Evolutionary conservation across 2,329 filamentous ascomycete species (phyloP), one percentile per base, ranked within the genome.

Genomic region (Incumbomyces lentus): DNA sequence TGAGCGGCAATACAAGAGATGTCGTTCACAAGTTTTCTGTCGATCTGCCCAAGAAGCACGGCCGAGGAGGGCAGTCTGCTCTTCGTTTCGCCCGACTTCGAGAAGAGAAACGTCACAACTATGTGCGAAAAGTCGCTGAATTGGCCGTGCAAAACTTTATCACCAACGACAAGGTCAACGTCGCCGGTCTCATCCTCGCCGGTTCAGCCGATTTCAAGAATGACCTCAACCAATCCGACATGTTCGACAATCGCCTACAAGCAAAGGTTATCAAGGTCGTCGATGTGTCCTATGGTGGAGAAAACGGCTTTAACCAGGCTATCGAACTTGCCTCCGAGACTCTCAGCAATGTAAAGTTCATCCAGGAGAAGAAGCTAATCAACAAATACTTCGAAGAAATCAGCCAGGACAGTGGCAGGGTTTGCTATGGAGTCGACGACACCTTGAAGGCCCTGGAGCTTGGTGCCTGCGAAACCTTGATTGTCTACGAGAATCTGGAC

Each of bases 151-250:
- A 98, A 69, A 96, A 96, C 70, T 98, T 94, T 69, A 95, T 98
- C 68, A 95, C 89, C 60, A 84, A 83, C 65, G 92, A 98, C 75
- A 98, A 96, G 74, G 86, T 94, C 70, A 98, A 98, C 67, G 90
- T 96, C 40, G 88, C 86, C 50, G 93, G 92, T 60, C 71, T 98
- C 52, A 93, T 98, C 64, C 77, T 98, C 54, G 92, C 92, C 54
- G 92, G 92, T 74, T 95, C 88, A 30, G 92, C 92, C 63, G 92
- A 98, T 69, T 98, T 98, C 82, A 98, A 98, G 76, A 96, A 94
- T 70, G 92, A 98, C 63, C 76, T 98, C 45, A 96, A 96, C 70
- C 86, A 86, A 61, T 96, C 92, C 50, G 92, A 98, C 68, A 76
- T 98, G 76, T 98, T 98, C 67, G 92, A 98, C 67, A 77, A 82